Evolutionary conservation across 306 rosid genomes (phyloP).

Genomic region (Lablab purpureus): DNA sequence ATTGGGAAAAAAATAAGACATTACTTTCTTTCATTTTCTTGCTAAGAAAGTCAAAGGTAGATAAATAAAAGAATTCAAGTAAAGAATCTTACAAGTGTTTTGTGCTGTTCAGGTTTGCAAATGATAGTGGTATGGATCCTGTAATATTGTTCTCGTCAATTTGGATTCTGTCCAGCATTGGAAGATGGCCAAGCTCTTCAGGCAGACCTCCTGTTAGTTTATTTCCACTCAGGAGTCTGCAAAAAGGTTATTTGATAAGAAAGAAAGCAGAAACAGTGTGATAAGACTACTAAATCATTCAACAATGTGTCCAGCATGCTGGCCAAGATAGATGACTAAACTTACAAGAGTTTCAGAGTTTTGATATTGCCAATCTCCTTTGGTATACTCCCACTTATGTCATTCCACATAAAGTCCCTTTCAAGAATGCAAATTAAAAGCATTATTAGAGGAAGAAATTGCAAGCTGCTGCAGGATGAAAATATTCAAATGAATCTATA

Average conservation of each 20-base stretch:
- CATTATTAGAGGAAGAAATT: slow-evolving; percentile 42
- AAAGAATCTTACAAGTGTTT: slow-evolving; percentile 78
- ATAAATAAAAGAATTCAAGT: slow-evolving; percentile 17
- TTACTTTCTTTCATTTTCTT: slow-evolving; percentile 31
- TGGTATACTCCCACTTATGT: slow-evolving; percentile 79
- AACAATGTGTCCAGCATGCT: not conserved
- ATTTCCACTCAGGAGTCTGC: slow-evolving; percentile 90
- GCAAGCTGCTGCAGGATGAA: slow-evolving; percentile 22
- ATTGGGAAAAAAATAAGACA: slow-evolving; percentile 34
- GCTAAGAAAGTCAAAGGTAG: not conserved
- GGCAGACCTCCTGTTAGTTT: slow-evolving; percentile 71
- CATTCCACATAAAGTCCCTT: slow-evolving; percentile 97
- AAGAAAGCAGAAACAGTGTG: slow-evolving; percentile 20
- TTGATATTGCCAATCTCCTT: slow-evolving; percentile 84
- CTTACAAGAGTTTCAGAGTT: slow-evolving; percentile 83
- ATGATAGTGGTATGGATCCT: slow-evolving; percentile 78
- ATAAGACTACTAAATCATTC: not conserved
- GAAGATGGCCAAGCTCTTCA: slow-evolving; percentile 82
- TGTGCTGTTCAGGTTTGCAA: slow-evolving; percentile 64
- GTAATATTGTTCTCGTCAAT: slow-evolving; percentile 76
- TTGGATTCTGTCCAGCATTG: slow-evolving; percentile 66
- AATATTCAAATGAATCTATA: slow-evolving; percentile 25
- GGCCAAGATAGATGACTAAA: slow-evolving; percentile 1
- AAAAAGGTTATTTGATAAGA: not conserved
- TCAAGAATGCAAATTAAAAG: slow-evolving; percentile 34